These are phyloP conservation scores for Quercus aquifolioides DNA, from an alignment of 306 rosid species.

Conservation along the genomic window DNA sequence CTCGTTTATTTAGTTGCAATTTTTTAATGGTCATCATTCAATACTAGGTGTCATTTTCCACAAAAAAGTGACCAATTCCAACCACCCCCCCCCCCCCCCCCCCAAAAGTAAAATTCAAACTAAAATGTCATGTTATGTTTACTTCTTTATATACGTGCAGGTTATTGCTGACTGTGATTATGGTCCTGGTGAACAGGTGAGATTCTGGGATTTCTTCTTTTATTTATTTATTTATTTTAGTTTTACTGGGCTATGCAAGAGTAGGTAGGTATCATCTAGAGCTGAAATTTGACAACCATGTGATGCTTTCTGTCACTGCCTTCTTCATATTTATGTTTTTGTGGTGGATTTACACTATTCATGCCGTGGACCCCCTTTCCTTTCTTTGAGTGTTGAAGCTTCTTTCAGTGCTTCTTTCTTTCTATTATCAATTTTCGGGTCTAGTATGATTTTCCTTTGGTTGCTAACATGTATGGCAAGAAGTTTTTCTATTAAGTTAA, in stretches of 20 bases:
- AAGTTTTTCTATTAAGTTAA: neutral
- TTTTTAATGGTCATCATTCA: neutral
- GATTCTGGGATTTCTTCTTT: conserved; percentile 14
- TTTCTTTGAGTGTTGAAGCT: neutral
- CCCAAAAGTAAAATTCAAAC: neutral
- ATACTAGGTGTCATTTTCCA: neutral
- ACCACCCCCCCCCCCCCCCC: neutral
- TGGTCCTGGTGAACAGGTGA: conserved; percentile 73
- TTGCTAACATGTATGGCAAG: neutral
- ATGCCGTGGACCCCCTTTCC: neutral
- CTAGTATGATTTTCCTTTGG: neutral
- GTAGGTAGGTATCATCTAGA: neutral
- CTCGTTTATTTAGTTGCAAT: neutral
- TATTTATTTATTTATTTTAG: neutral
- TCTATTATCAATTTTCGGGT: neutral
- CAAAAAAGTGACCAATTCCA: neutral
- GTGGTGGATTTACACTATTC: neutral
- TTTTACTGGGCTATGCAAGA: neutral
- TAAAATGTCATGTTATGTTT: neutral
- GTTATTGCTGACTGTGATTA: conserved; percentile 65
- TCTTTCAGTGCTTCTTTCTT: neutral
- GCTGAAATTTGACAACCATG: neutral
- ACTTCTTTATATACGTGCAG: conserved; percentile 36
- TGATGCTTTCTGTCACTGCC: neutral
- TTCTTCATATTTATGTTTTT: neutral